These are phyloP conservation scores for Ogataea trehaloabstinens DNA, from an alignment of 805 yeast species.

Conservation along the genomic window DNA sequence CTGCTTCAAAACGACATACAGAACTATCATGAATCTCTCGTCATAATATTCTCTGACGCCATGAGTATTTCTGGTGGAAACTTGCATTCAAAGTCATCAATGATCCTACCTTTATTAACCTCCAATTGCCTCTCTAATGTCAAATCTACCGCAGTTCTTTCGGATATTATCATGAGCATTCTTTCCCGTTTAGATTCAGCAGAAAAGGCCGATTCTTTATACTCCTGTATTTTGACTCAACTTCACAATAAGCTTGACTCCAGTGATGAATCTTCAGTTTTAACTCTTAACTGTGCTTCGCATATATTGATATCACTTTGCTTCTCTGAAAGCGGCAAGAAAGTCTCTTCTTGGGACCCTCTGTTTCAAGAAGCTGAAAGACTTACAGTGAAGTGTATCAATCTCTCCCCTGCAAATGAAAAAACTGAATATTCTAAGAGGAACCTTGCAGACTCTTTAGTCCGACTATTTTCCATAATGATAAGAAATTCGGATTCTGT, in stretches of 20 bases:
- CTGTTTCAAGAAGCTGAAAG: conserved; percentile 17
- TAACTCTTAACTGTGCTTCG: conserved; percentile 30
- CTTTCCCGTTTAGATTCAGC: conserved; percentile 48
- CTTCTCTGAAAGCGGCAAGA: conserved; percentile 71
- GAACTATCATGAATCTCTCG: conserved; percentile 56
- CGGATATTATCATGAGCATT: conserved; percentile 56
- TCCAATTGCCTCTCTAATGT: conserved; percentile 20
- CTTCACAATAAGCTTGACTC: conserved; percentile 10
- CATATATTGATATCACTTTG: conserved; percentile 47
- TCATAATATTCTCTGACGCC: conserved; percentile 67
- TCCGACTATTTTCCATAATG: conserved; percentile 47
- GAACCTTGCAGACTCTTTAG: conserved; percentile 29
- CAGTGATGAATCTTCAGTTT: conserved; percentile 6
- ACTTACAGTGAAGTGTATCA: conserved; percentile 4
- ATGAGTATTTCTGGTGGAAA: conserved; percentile 68
- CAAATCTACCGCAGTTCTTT: conserved; percentile 42
- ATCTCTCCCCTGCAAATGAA: background rate
- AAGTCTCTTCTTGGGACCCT: conserved; percentile 51
- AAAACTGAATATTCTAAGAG: background rate
- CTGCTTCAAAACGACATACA: conserved; percentile 30
- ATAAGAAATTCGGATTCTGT: conserved; percentile 50
- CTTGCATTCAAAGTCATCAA: conserved; percentile 68
- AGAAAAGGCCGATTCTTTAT: conserved; percentile 47
- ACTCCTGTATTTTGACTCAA: conserved; percentile 31
- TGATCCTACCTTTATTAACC: conserved; percentile 43